A percentile compares a stretch with the other conserved stretches of the same genome.
Conservation (phyloP, 768 basidiomycete species). For the Pleurotus tuoliensis region DNA sequence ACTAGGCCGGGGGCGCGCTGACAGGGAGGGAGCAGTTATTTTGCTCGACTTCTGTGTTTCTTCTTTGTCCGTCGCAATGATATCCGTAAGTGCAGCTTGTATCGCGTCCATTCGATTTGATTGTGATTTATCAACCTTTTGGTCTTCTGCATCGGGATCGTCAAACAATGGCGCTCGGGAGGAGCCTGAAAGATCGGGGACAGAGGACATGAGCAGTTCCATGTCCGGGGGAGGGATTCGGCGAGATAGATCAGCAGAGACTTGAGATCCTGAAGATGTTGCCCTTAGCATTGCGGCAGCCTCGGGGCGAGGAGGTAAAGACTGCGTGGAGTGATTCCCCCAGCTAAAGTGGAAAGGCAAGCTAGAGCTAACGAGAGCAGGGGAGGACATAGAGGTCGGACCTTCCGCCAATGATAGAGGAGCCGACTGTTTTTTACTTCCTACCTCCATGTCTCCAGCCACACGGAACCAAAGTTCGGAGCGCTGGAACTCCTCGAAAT, state of each 20-base stretch:
- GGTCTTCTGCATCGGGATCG: slow-evolving; percentile 69
- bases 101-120: slow-evolving; percentile 88
- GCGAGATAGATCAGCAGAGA: slow-evolving; percentile 26
- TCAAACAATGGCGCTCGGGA: slow-evolving; percentile 76
- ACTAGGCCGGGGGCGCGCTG: neutral
- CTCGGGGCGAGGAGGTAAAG: slow-evolving; percentile 22
- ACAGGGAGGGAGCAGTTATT: neutral
- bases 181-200: slow-evolving; percentile 46
- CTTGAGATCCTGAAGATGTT: slow-evolving; percentile 34
- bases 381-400: slow-evolving; percentile 4
- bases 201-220: slow-evolving; percentile 79
- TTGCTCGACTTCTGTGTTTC: slow-evolving; percentile 17
- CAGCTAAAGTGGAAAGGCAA: slow-evolving; percentile 8
- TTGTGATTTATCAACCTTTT: slow-evolving; percentile 57
- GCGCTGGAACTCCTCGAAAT: slow-evolving; percentile 84
- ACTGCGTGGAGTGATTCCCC: slow-evolving; percentile 7
- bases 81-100: slow-evolving; percentile 92
- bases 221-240: slow-evolving; percentile 53
- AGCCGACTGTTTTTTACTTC: slow-evolving; percentile 12
- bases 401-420: neutral
- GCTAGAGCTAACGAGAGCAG: slow-evolving; percentile 10
- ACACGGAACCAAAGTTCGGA: slow-evolving; percentile 94
- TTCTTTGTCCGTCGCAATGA: slow-evolving; percentile 81
- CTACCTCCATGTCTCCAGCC: slow-evolving; percentile 61
- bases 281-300: slow-evolving; percentile 31